Evolutionary conservation across 78 protist species (phyloP), one percentile per base, ranked within the genome.

Genomic region (Cavenderia fasciculata): DNA sequence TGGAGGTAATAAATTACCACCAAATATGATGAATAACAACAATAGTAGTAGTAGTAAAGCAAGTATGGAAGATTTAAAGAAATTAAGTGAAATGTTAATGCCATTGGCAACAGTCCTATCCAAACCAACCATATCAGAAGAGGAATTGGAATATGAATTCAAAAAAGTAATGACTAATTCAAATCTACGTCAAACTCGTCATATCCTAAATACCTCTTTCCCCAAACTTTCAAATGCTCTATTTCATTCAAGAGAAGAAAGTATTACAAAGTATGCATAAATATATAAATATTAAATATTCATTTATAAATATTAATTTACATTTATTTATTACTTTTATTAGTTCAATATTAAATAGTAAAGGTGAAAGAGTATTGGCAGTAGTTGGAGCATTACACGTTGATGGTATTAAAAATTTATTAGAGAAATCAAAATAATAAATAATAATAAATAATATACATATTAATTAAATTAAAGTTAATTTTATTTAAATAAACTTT

Each of bases 321-420:
- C n/a, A n/a, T n/a, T n/a, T n/a, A n/a, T n/a, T n/a, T n/a, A n/a
- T n/a, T n/a, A 47, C 12, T 10, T 12, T 16, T 16, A 16, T 33
- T 14, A 40, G 82, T 23, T 6, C 76, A 8, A 82, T 82, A 31
- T 38, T 66, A 41, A 38, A 25, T 23, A 38, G 72, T 7, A 68
- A 65, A 16, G 90, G 78, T 19, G 52, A 43, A 31, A 52, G 52
- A 54, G 43, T 82, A 3, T 56, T 82, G 2, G 56, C 44, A 11
- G 90, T 82, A 0, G 90, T 68, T 38, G 90, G 90, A 43, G 90
- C 78, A 31, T 21, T 82, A 19, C 90, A 82, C 44, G 61, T 65
- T 21, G 70, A 82, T 27, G 90, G 90, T 33, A n/a, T 82, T 6
- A 82, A 68, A 44, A 44, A 57, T 23, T 34, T 68, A 43, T 43